Evolutionary conservation across 169 alveolate species (phyloP).

Genomic region (Babesia gibsoni): DNA sequence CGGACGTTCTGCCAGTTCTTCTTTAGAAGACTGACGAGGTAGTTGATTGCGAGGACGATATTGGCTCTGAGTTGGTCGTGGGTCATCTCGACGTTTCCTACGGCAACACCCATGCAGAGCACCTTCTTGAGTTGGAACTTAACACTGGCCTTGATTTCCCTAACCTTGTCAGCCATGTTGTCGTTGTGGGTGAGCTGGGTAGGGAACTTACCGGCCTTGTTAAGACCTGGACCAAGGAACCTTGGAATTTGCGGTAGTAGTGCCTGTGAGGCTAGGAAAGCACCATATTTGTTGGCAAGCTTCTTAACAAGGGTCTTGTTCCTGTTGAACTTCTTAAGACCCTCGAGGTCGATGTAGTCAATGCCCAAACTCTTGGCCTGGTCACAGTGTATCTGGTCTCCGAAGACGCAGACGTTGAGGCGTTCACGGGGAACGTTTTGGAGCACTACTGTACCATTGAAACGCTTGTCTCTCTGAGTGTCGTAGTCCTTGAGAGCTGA

Average conservation of each 20-base stretch:
- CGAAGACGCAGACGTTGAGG: constrained; percentile 97
- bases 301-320: constrained; percentile 98
- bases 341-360: constrained; percentile 96
- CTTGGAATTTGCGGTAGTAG: constrained; percentile 98
- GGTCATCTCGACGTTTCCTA: constrained; percentile 96
- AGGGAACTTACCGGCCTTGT: constrained; percentile 99
- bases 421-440: constrained; percentile 95
- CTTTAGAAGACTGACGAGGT: constrained; percentile 97
- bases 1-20: constrained; percentile 99
- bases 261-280: constrained; percentile 98
- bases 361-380: constrained; percentile 94
- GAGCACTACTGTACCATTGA: constrained; percentile 97
- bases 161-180: constrained; percentile 93
- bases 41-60: constrained; percentile 95
- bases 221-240: constrained; percentile 97
- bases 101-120: constrained; percentile 98
- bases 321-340: constrained; percentile 97
- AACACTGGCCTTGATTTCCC: constrained; percentile 91
- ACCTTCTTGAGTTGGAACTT: constrained; percentile 95
- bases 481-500: constrained; percentile 96
- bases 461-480: constrained; percentile 99
- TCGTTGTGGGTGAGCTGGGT: constrained; percentile 96
- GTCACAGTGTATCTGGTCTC: constrained; percentile 98
- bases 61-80: constrained; percentile 97
- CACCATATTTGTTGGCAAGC: constrained; percentile 93